Conservation (phyloP, 2,329 filamentous ascomycete genomes). For the Pyricularia pennisetigena region DNA sequence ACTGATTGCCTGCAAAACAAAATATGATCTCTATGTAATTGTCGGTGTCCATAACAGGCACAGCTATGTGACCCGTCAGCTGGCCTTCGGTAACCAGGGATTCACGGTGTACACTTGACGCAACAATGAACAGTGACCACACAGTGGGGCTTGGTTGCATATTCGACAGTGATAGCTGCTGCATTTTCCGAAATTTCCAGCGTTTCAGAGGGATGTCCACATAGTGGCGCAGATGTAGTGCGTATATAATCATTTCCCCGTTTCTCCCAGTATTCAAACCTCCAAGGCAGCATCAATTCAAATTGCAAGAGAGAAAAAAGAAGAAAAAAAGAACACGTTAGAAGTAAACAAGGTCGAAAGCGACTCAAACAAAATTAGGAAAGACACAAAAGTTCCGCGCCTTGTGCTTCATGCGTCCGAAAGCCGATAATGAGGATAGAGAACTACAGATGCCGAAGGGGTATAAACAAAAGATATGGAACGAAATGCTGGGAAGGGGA, state of each 20-base stretch:
- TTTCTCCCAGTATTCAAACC: slow-evolving; percentile 2
- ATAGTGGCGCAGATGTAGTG: background rate
- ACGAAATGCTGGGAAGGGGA: background rate
- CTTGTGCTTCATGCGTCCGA: slow-evolving; percentile 4
- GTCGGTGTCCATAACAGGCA: background rate
- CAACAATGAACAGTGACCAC: background rate
- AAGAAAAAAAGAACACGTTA: slow-evolving; percentile 4
- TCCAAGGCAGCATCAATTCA: slow-evolving; percentile 11
- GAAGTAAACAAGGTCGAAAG: background rate
- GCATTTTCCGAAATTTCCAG: background rate
- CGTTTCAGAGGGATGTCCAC: slow-evolving; percentile 7
- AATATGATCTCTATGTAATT: background rate
- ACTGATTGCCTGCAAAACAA: background rate
- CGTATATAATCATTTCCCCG: background rate
- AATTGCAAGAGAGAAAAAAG: slow-evolving; percentile 16
- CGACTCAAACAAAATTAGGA: slow-evolving; percentile 8
- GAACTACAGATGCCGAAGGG: slow-evolving; percentile 4
- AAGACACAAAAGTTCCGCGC: slow-evolving; percentile 6
- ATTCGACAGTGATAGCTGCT: background rate
- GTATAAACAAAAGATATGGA: slow-evolving; percentile 2
- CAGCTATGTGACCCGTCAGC: background rate
- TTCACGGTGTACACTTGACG: background rate
- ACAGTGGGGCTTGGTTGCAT: background rate
- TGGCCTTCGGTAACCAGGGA: background rate
- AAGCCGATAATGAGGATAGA: slow-evolving; percentile 2